phyloP scores from a whole-genome alignment of 768 basidiomycete species.

The Suillus americanus region DNA sequence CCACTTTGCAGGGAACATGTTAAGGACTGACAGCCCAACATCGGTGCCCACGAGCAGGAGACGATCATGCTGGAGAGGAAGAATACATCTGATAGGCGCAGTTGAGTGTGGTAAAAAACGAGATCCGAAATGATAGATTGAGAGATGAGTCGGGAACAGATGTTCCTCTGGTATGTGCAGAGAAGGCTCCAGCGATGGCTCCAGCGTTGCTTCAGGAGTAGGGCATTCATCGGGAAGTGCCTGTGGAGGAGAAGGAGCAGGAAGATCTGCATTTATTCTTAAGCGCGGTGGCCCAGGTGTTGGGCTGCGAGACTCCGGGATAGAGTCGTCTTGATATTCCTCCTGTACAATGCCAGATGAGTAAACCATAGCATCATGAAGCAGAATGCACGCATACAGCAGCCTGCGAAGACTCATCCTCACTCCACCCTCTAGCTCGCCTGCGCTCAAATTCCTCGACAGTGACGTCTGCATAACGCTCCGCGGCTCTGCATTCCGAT shows the following conservation, averaged over 20 bases:
- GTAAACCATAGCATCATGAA: background rate
- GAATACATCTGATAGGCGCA: slow-evolving; percentile 69
- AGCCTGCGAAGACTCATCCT: slow-evolving; percentile 27
- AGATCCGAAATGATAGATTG: slow-evolving; percentile 78
- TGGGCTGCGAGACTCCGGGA: slow-evolving; percentile 10
- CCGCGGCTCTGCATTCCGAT: slow-evolving; percentile 63
- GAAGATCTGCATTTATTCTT: slow-evolving; percentile 41
- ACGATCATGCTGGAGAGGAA: slow-evolving; percentile 65
- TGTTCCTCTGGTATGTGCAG: slow-evolving; percentile 44
- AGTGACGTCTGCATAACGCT: slow-evolving; percentile 68
- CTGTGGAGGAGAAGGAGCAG: slow-evolving; percentile 19
- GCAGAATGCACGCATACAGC: slow-evolving; percentile 17
- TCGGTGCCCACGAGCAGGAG: slow-evolving; percentile 79
- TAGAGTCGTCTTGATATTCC: slow-evolving; percentile 8
- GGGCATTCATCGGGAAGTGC: slow-evolving; percentile 4
- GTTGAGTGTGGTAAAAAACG: slow-evolving; percentile 82
- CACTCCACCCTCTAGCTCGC: slow-evolving; percentile 72
- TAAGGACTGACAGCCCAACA: slow-evolving; percentile 76
- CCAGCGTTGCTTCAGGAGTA: slow-evolving; percentile 17
- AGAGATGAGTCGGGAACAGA: slow-evolving; percentile 62
- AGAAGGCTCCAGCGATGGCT: slow-evolving; percentile 23
- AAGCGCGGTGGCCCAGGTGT: slow-evolving; percentile 36
- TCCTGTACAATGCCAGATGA: slow-evolving; percentile 11
- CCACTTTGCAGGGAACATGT: slow-evolving; percentile 80
- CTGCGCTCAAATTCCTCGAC: slow-evolving; percentile 57